Conservation (phyloP, 352 stramenopile species). For the Globisporangium paroecandrum region DNA sequence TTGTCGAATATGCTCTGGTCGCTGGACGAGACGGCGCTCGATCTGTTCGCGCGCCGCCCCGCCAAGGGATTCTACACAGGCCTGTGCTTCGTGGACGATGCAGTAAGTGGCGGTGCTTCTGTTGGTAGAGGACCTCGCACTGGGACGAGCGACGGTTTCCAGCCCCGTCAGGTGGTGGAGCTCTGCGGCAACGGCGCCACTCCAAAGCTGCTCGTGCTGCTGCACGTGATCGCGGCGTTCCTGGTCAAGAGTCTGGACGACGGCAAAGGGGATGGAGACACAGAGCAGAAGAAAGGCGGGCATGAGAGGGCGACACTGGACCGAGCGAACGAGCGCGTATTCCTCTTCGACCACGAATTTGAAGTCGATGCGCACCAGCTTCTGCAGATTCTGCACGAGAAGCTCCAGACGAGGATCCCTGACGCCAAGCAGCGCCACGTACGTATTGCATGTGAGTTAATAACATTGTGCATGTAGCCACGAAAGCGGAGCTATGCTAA, state of each 20-base stretch:
- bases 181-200: constrained; percentile 39
- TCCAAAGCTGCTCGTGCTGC: constrained; percentile 41
- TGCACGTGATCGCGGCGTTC: constrained; percentile 59
- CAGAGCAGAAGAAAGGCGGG: neutral
- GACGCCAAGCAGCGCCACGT: constrained; percentile 17
- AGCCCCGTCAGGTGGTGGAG: constrained; percentile 62
- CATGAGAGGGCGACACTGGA: neutral
- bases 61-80: constrained; percentile 52
- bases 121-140: neutral
- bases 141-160: constrained; percentile 32
- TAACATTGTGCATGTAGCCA: too few species aligned
- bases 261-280: neutral
- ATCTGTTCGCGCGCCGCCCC: constrained; percentile 61
- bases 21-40: constrained; percentile 67
- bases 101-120: constrained; percentile 13
- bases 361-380: constrained; percentile 31
- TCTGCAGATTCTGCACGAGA: constrained; percentile 21
- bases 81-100: constrained; percentile 50
- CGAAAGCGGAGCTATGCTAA: neutral
- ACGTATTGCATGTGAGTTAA: neutral
- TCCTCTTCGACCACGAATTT: constrained; percentile 67
- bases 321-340: constrained; percentile 36
- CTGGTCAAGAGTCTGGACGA: constrained; percentile 24
- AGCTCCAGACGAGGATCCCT: constrained; percentile 6
- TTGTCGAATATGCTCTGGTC: constrained; percentile 23